Conservation (phyloP, 2,329 filamentous ascomycete species). For the Mycocentrospora acerina region DNA sequence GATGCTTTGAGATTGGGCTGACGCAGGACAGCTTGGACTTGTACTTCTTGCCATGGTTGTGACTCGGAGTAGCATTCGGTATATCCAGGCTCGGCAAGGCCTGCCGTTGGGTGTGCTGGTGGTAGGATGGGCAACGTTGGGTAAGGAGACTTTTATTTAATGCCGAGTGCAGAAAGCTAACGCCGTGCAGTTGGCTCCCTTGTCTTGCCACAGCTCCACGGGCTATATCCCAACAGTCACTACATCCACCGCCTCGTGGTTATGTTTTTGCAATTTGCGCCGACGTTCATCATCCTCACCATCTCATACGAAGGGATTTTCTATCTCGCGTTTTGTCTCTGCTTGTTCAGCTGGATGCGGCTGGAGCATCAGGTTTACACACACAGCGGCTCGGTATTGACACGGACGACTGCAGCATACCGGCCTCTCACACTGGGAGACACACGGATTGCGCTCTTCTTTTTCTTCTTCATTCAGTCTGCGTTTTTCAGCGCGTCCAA, state of each 20-base stretch:
- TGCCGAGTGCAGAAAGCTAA: conserved; percentile 7
- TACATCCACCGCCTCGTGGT: conserved; percentile 88
- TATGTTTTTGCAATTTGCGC: conserved; percentile 89
- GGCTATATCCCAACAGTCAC: conserved; percentile 76
- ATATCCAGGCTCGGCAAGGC: conserved; percentile 80
- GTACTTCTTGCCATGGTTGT: conserved; percentile 80
- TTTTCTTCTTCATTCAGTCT: conserved; percentile 90
- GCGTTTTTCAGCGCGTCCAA: conserved; percentile 98
- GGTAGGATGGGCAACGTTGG: conserved; percentile 77
- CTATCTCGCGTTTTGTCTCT: conserved; percentile 84
- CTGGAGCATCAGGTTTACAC: conserved; percentile 77
- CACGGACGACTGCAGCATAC: conserved; percentile 32
- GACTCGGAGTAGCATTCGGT: conserved; percentile 81
- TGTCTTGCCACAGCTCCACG: conserved; percentile 77
- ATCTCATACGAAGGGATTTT: conserved; percentile 98
- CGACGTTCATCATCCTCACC: conserved; percentile 91
- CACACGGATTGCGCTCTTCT: conserved; percentile 85
- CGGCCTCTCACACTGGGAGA: conserved; percentile 80
- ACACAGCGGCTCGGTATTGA: conserved; percentile 34
- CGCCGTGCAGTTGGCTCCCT: conserved; percentile 67
- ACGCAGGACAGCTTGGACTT: conserved; percentile 64
- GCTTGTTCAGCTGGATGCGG: conserved; percentile 85
- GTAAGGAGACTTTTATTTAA: conserved; percentile 50
- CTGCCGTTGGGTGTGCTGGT: conserved; percentile 85
- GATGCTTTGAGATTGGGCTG: not conserved